Conservation (phyloP, 176 grass and related monocot genomes). For the Juncus effusus region DNA sequence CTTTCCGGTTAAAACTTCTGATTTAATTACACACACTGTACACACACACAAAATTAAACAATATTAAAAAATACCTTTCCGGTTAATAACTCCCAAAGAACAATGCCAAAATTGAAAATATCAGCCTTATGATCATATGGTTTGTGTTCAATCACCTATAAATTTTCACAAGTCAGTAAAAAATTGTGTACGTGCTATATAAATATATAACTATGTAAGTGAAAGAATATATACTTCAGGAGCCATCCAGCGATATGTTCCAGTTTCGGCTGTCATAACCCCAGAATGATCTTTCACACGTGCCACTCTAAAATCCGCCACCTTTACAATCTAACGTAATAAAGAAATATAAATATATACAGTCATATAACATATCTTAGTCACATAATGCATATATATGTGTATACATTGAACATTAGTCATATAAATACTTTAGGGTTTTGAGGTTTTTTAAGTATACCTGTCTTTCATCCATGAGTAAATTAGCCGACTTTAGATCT, state of each 20-base stretch:
- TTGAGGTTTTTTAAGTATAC: too few species aligned
- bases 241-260: too few species aligned
- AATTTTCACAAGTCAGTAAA: too few species aligned
- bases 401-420: too few species aligned
- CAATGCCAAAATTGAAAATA: conserved; percentile 86
- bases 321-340: conserved; percentile 63
- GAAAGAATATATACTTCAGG: conserved; percentile 49
- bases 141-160: conserved; percentile 87
- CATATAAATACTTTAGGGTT: too few species aligned
- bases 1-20: too few species aligned
- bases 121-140: conserved; percentile 90
- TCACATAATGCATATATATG: too few species aligned
- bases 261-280: conserved; percentile 89
- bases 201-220: too few species aligned
- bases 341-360: too few species aligned
- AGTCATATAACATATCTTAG: too few species aligned
- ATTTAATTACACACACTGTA: too few species aligned
- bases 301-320: conserved; percentile 83
- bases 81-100: conserved; percentile 82
- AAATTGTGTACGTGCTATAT: neutral
- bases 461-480: conserved; percentile 89
- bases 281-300: conserved; percentile 72
- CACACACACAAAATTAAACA: neutral
- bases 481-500: conserved; percentile 96
- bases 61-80: conserved; percentile 42